These are phyloP conservation scores for Phytophthora parvispora DNA, from an alignment of 352 stramenopile species.

Conservation along the genomic window DNA sequence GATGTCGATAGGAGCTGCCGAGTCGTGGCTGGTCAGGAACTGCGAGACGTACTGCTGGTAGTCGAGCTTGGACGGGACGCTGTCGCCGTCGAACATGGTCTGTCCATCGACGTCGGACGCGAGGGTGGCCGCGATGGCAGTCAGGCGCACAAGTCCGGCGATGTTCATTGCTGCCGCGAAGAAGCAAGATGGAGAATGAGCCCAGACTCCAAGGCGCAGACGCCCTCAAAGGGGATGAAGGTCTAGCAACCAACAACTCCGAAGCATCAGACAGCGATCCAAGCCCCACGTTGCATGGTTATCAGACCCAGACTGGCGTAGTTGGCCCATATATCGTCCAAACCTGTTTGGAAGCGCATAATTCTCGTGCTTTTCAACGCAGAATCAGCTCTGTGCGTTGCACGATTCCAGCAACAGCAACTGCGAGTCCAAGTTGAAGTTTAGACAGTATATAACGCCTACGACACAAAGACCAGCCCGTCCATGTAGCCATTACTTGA, in stretches of 20 bases:
- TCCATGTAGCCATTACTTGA: neutral
- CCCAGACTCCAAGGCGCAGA: neutral
- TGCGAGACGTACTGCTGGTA: constrained; percentile 44
- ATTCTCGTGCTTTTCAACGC: neutral
- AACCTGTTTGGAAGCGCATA: neutral
- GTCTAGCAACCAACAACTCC: neutral
- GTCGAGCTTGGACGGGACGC: constrained; percentile 30
- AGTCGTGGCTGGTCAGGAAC: constrained; percentile 17
- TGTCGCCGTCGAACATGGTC: constrained; percentile 12
- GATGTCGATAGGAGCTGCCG: constrained; percentile 22
- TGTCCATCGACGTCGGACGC: constrained; percentile 23
- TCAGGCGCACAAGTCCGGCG: constrained; percentile 18
- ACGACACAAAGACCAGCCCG: constrained; percentile 7
- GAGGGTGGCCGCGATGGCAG: constrained; percentile 30
- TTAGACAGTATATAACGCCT: constrained; percentile 3
- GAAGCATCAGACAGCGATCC: neutral
- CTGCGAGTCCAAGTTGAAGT: neutral
- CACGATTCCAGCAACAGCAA: neutral
- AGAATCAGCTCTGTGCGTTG: constrained; percentile 2
- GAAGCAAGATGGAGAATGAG: constrained; percentile 29
- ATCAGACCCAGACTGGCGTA: constrained; percentile 17
- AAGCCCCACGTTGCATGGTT: neutral
- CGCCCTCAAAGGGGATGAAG: neutral
- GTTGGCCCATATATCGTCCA: neutral
- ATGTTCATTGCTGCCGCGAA: constrained; percentile 18